Evolutionary conservation across 495 filamentous ascomycete species (phyloP).

Genomic region (Pyronema domesticum): DNA sequence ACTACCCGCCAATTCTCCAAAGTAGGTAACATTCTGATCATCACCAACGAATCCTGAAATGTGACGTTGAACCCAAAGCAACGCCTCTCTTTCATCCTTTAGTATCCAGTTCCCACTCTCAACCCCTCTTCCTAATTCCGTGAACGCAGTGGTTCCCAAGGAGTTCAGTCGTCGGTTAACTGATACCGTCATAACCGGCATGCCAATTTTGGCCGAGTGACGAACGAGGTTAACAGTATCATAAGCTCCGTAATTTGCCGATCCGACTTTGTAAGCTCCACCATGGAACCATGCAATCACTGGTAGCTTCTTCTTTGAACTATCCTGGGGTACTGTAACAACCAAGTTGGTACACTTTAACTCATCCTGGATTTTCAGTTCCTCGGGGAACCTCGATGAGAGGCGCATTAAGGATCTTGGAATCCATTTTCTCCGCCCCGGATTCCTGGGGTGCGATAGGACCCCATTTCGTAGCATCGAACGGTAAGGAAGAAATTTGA

Average conservation of each 20-base stretch:
- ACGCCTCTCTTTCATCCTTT: conserved; percentile 6
- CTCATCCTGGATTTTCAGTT: conserved; percentile 1
- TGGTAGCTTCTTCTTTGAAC: background rate
- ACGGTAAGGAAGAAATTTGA: background rate
- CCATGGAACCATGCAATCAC: conserved; percentile 11
- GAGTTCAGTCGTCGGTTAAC: conserved; percentile 3
- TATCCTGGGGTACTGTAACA: background rate
- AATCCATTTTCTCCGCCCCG: conserved; percentile 2
- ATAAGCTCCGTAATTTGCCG: conserved; percentile 6
- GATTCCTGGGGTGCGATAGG: conserved; percentile 1
- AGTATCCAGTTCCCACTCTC: conserved; percentile 7
- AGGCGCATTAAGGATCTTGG: background rate
- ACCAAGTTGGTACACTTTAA: conserved; percentile 6
- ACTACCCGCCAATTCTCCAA: conserved; percentile 8
- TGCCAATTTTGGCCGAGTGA: conserved; percentile 1
- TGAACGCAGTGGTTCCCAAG: background rate
- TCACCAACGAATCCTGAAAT: conserved; percentile 8
- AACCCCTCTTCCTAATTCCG: background rate
- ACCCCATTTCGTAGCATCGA: conserved; percentile 12
- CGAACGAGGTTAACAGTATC: conserved; percentile 7
- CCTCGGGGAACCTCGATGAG: background rate
- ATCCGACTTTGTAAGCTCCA: conserved; percentile 4
- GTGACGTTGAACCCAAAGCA: conserved; percentile 8
- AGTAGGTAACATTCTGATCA: conserved; percentile 4
- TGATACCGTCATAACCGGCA: conserved; percentile 1